Conservation (phyloP, 2,329 filamentous ascomycete species). For the Pyrenophora graminea region DNA sequence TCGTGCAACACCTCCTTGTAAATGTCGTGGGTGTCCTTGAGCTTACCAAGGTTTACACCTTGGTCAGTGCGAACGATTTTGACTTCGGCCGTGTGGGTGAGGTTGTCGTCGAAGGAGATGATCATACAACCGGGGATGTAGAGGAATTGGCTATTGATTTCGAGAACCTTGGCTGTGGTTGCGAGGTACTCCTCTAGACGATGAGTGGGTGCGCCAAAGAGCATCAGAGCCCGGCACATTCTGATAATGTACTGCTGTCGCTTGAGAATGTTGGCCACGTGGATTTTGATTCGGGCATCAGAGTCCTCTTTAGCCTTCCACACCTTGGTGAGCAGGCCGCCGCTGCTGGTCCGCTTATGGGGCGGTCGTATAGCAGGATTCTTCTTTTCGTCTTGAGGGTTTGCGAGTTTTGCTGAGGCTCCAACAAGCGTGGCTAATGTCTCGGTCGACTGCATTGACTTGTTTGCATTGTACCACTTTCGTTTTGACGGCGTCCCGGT, state of each 20-base stretch:
- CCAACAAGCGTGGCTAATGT: constrained; percentile 38
- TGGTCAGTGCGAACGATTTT: constrained; percentile 72
- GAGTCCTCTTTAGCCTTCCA: constrained; percentile 48
- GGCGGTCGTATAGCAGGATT: constrained; percentile 17
- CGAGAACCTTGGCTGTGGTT: constrained; percentile 81
- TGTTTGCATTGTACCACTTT: constrained; percentile 41
- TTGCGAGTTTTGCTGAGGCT: constrained; percentile 35
- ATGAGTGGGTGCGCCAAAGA: constrained; percentile 87
- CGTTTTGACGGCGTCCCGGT: constrained; percentile 30
- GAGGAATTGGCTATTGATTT: constrained; percentile 84
- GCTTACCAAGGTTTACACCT: constrained; percentile 72
- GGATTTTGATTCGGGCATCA: constrained; percentile 61
- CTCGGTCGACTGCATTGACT: constrained; percentile 31
- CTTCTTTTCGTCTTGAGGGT: constrained; percentile 31
- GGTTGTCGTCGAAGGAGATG: constrained; percentile 76
- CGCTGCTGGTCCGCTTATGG: constrained; percentile 32
- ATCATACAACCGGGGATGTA: constrained; percentile 93
- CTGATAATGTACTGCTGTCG: constrained; percentile 84
- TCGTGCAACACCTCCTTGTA: constrained; percentile 82
- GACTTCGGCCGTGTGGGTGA: constrained; percentile 72
- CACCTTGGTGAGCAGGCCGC: constrained; percentile 31
- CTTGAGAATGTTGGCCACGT: constrained; percentile 70
- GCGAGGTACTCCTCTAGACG: constrained; percentile 87
- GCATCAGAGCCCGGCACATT: constrained; percentile 83
- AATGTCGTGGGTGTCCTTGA: constrained; percentile 73